Percentiles rank a stretch among this genome's conserved stretches.
These are phyloP conservation scores for Pseudogymnoascus sp. DNA, from an alignment of 2,329 filamentous ascomycete species.

Conservation along the genomic window DNA sequence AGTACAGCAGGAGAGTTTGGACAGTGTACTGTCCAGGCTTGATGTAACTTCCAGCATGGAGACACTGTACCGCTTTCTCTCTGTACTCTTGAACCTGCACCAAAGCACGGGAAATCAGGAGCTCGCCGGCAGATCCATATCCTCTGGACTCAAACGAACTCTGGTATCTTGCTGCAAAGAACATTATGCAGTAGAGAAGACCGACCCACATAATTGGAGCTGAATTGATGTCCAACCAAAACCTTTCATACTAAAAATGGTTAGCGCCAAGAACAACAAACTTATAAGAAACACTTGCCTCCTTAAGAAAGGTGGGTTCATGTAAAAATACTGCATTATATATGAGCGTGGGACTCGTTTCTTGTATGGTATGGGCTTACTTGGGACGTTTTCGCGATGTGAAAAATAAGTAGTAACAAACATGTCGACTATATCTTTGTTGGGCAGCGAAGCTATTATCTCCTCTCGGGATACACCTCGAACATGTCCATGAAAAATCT, in stretches of 20 bases:
- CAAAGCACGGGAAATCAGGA: conserved; percentile 38
- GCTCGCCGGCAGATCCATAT: conserved; percentile 34
- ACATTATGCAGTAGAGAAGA: conserved; percentile 32
- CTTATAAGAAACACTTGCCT: conserved; percentile 22
- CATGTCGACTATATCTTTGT: conserved; percentile 37
- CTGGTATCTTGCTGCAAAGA: conserved; percentile 27
- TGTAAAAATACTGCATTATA: conserved; percentile 40
- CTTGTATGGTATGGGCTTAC: conserved; percentile 26
- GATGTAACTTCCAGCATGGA: conserved; percentile 42
- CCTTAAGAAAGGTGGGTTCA: conserved; percentile 40
- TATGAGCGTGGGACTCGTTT: conserved; percentile 1
- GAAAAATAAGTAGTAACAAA: conserved; percentile 44
- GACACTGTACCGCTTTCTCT: conserved; percentile 42
- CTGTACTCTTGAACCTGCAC: conserved; percentile 40
- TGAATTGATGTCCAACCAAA: conserved; percentile 26
- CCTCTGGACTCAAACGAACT: conserved; percentile 8
- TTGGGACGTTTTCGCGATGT: conserved; percentile 41
- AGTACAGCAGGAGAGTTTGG: conserved; percentile 43
- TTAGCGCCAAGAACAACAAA: conserved; percentile 8
- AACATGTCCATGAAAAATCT: conserved; percentile 18
- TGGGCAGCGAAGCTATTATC: conserved; percentile 39
- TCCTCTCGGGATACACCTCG: conserved; percentile 32
- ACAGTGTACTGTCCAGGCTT: conserved; percentile 40
- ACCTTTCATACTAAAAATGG: not conserved
- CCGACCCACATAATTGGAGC: conserved; percentile 42